phyloP scores from a whole-genome alignment of 805 yeast genomes.

The Citeromyces matritensis region DNA sequence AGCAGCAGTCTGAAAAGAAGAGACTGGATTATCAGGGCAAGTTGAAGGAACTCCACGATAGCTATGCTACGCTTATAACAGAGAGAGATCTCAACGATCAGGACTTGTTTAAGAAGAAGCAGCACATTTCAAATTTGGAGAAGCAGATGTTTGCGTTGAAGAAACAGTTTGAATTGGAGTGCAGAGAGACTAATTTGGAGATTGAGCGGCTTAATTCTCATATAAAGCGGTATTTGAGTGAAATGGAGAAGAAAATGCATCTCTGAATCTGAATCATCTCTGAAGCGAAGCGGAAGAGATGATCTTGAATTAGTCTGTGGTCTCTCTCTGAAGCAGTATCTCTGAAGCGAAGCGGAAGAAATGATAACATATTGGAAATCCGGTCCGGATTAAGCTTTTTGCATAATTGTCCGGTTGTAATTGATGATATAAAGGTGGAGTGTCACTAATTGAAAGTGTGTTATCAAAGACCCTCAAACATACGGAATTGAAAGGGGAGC shows the following conservation, averaged over 20 bases:
- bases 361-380: too few species aligned
- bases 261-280: too few species aligned
- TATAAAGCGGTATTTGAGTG: conserved; percentile 33
- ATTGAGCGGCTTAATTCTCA: conserved; percentile 39
- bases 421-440: too few species aligned
- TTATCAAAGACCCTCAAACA: too few species aligned
- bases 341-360: too few species aligned
- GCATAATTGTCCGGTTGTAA: too few species aligned
- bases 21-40: conserved; percentile 23
- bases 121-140: conserved; percentile 27
- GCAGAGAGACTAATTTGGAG: conserved; percentile 35
- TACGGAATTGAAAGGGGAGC: too few species aligned
- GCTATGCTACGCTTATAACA: conserved; percentile 30
- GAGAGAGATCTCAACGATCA: conserved; percentile 31
- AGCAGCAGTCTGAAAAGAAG: conserved; percentile 27
- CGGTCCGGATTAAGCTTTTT: too few species aligned
- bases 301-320: too few species aligned
- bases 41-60: conserved; percentile 24
- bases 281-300: too few species aligned
- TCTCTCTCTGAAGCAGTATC: too few species aligned
- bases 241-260: conserved; percentile 22
- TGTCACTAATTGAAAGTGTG: too few species aligned
- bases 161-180: conserved; percentile 33
- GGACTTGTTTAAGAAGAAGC: conserved; percentile 30
- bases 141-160: conserved; percentile 21